These are phyloP conservation scores for Leishmania aethiopica DNA, from an alignment of 208 protist species.

Conservation along the genomic window DNA sequence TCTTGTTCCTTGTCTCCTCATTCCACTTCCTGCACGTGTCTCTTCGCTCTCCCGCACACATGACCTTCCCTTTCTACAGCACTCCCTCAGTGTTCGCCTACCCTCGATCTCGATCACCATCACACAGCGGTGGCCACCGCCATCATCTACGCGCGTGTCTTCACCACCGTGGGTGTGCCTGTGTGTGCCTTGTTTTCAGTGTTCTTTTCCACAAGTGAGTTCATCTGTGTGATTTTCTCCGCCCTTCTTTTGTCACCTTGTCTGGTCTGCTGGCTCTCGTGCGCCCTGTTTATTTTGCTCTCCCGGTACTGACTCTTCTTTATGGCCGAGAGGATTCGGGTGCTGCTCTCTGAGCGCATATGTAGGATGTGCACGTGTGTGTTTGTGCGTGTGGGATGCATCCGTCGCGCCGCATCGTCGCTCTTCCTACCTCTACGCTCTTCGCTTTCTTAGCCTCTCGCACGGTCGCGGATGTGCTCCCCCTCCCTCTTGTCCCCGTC, in stretches of 20 bases:
- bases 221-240: neutral
- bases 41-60: neutral
- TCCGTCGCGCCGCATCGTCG: neutral
- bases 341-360: neutral
- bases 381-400: neutral
- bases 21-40: neutral
- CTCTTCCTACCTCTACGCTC: neutral
- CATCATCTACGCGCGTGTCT: neutral
- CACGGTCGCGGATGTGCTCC: neutral
- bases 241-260: neutral
- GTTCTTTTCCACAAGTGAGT: neutral
- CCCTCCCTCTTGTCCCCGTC: neutral
- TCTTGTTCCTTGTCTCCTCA: neutral
- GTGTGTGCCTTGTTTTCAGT: neutral
- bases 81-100: neutral
- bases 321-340: neutral
- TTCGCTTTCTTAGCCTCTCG: neutral
- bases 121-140: neutral
- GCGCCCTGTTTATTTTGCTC: neutral
- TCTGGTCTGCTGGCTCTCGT: neutral
- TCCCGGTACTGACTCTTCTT: neutral
- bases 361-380: neutral
- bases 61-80: neutral
- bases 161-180: neutral
- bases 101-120: neutral